Conservation (phyloP, 192 early-diverging fungal species). For the Backusella circina region DNA sequence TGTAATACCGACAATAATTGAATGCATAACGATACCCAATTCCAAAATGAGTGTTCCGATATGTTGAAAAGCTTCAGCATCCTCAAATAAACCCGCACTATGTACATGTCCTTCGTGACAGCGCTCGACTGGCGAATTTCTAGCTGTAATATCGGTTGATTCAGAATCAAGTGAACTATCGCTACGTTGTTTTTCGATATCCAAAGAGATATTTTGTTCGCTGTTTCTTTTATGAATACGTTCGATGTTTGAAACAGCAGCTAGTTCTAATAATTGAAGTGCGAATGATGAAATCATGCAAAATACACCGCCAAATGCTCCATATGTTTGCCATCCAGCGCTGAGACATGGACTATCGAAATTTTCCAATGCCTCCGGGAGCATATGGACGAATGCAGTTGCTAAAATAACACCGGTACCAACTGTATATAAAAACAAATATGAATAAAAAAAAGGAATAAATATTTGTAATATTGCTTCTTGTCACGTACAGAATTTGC, state of each 20-base stretch:
- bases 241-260: conserved; percentile 32
- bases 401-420: conserved; percentile 69
- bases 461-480: neutral
- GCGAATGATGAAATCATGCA: conserved; percentile 62
- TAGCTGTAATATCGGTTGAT: neutral
- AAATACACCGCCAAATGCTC: conserved; percentile 51
- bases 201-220: conserved; percentile 2
- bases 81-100: conserved; percentile 16
- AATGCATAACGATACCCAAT: conserved; percentile 74
- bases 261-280: conserved; percentile 65
- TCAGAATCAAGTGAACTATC: neutral
- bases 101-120: conserved; percentile 15
- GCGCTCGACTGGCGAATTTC: neutral
- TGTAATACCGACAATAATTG: conserved; percentile 74
- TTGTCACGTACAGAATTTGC: conserved; percentile 33
- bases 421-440: conserved; percentile 1
- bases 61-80: conserved; percentile 25
- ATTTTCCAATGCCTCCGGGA: conserved; percentile 51
- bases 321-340: conserved; percentile 37
- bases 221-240: neutral
- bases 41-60: conserved; percentile 67
- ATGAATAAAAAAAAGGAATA: neutral
- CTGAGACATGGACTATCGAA: conserved; percentile 59
- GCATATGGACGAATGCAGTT: conserved; percentile 78
- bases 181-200: conserved; percentile 5